phyloP scores from a whole-genome alignment of 2,329 filamentous ascomycete species.

The Didymosphaeria variabile region DNA sequence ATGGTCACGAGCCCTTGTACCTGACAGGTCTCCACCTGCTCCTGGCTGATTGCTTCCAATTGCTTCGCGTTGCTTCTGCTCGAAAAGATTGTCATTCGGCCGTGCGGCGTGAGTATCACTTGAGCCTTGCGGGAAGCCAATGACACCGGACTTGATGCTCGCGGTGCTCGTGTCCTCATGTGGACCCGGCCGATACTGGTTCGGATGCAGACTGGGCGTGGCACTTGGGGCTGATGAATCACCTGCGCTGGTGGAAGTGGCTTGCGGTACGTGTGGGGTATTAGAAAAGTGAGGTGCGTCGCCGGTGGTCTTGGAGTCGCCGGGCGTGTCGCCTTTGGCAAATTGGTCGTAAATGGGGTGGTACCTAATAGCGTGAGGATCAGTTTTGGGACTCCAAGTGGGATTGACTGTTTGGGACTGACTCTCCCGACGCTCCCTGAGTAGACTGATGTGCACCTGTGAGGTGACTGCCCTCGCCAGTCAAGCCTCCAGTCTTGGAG shows the following conservation, averaged over 20 bases:
- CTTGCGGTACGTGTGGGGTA: conserved; percentile 19
- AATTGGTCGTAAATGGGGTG: conserved; percentile 45
- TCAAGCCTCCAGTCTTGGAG: conserved; percentile 13
- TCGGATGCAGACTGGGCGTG: conserved; percentile 27
- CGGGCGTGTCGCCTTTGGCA: conserved; percentile 21
- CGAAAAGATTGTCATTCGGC: conserved; percentile 24
- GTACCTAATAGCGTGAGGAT: conserved; percentile 11
- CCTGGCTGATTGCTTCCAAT: conserved; percentile 27
- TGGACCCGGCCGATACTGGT: conserved; percentile 20
- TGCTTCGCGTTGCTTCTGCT: conserved; percentile 11
- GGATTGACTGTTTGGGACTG: not conserved
- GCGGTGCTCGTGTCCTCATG: conserved; percentile 40
- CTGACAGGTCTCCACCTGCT: conserved; percentile 23
- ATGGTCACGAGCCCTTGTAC: conserved; percentile 7
- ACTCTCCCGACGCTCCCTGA: conserved; percentile 12
- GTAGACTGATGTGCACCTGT: conserved; percentile 14
- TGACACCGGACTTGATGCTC: conserved; percentile 53
- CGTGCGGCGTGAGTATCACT: conserved; percentile 38
- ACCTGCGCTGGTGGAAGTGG: conserved; percentile 7
- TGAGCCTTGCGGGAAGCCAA: conserved; percentile 41
- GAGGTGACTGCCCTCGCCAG: conserved; percentile 36
- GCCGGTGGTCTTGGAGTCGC: conserved; percentile 20
- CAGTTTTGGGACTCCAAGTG: not conserved
- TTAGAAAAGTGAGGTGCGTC: conserved; percentile 24
- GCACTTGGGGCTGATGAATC: conserved; percentile 9